Evolutionary conservation across 306 rosid species (phyloP).

Genomic region (Hippophae gyantsensis): DNA sequence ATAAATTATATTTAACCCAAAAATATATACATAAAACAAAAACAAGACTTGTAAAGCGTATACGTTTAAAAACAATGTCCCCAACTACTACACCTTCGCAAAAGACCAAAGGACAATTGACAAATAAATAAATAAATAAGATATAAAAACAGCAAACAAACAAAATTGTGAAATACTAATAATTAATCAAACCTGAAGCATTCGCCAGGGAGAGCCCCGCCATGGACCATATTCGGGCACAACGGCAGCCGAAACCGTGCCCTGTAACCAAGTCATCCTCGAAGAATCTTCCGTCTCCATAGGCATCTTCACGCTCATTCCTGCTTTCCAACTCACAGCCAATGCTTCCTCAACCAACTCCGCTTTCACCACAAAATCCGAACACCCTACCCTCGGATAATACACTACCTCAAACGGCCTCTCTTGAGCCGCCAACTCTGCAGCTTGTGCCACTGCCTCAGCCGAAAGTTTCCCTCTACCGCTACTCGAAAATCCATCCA

Average conservation of each 20-base stretch:
- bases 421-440: constrained; percentile 41
- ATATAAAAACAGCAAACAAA: no score
- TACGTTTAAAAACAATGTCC: no score
- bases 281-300: constrained; percentile 57
- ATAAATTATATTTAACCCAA: no score
- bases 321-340: constrained; percentile 33
- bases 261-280: constrained; percentile 58
- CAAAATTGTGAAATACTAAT: no score
- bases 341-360: constrained; percentile 43
- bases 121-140: no score
- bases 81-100: no score
- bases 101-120: no score
- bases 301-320: constrained; percentile 56
- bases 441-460: constrained; percentile 37
- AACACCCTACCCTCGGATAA: constrained; percentile 53
- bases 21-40: no score
- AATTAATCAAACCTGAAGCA: constrained; percentile 46
- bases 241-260: constrained; percentile 27
- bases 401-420: constrained; percentile 60
- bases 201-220: constrained; percentile 59
- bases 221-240: constrained; percentile 23
- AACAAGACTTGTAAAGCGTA: no score
- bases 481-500: constrained; percentile 26
- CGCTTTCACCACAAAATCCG: constrained; percentile 56
- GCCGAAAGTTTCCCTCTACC: constrained; percentile 34